Evolutionary conservation across 176 grass and related monocot genomes (phyloP).

Genomic region (Triticum aestivum): IWGSC_CS_RefSeq_v2.1 NC_057798.1:660129815-660130314

Average conservation of each 20-base stretch:
- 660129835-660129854: neutral
- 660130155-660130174: constrained; percentile 52
- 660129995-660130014: neutral
- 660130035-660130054: constrained; percentile 65
- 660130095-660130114: constrained; percentile 44
- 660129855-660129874: too few relatives aligned
- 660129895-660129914: too few relatives aligned
- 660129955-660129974: neutral
- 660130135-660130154: constrained; percentile 75
- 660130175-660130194: constrained; percentile 57
- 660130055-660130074: constrained; percentile 61
- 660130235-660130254: constrained; percentile 12
- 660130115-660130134: constrained; percentile 49
- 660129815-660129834: neutral
- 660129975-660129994: neutral
- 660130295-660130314: constrained; percentile 42
- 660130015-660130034: neutral
- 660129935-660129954: too few relatives aligned
- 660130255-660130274: constrained; percentile 11
- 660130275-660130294: constrained; percentile 40
- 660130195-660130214: constrained; percentile 41
- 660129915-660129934: too few relatives aligned
- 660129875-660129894: too few relatives aligned
- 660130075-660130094: constrained; percentile 74
- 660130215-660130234: constrained; percentile 45